A percentile compares a stretch with the other conserved stretches of the same genome.
These are phyloP conservation scores for Ogataea pilisensis DNA, from an alignment of 805 yeast genomes.

Conservation along the genomic window DNA sequence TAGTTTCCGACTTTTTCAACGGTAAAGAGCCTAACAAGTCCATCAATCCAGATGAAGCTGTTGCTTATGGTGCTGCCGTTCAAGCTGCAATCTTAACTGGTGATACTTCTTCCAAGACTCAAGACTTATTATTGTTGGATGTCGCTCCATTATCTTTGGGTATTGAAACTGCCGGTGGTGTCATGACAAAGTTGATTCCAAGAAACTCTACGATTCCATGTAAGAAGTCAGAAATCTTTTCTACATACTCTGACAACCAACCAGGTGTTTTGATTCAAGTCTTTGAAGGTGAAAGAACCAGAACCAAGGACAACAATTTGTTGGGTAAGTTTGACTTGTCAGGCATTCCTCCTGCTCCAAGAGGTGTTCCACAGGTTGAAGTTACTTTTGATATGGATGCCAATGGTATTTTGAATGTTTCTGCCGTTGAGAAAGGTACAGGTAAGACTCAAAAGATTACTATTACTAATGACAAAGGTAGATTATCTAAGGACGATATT, in stretches of 20 bases:
- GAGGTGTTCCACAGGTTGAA: constrained; percentile 89
- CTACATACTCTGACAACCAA: constrained; percentile 82
- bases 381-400: constrained; percentile 87
- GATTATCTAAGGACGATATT: constrained; percentile 69
- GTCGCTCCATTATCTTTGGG: constrained; percentile 91
- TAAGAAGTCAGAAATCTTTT: constrained; percentile 67
- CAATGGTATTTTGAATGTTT: constrained; percentile 80
- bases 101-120: constrained; percentile 94
- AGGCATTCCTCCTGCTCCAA: constrained; percentile 87
- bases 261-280: constrained; percentile 92
- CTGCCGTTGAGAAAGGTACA: constrained; percentile 90
- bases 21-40: constrained; percentile 97
- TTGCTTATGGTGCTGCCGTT: constrained; percentile 98
- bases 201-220: constrained; percentile 77
- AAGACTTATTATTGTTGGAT: constrained; percentile 89
- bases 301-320: constrained; percentile 88
- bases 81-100: constrained; percentile 97
- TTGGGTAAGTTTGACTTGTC: constrained; percentile 84
- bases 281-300: constrained; percentile 93
- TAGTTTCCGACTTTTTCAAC: constrained; percentile 93
- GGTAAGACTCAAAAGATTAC: constrained; percentile 90
- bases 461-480: constrained; percentile 90
- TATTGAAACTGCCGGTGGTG: constrained; percentile 82
- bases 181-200: constrained; percentile 73
- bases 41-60: constrained; percentile 98